phyloP scores from a whole-genome alignment of 768 basidiomycete genomes.

The Cyclocybe aegerita region DNA sequence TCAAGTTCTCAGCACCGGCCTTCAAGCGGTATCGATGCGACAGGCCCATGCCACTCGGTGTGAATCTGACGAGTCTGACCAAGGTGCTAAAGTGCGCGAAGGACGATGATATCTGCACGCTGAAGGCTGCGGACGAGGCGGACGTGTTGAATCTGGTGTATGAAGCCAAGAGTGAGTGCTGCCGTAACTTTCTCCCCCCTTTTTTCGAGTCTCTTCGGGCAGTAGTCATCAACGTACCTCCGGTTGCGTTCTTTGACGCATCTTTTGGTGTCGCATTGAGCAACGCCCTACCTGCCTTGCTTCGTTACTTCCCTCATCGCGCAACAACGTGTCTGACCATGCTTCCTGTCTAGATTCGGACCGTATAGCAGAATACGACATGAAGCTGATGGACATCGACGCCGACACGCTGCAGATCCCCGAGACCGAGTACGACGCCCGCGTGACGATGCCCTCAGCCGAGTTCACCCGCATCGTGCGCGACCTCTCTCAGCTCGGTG shows the following conservation, averaged over 20 bases:
- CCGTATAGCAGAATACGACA: conserved; percentile 95
- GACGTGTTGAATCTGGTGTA: conserved; percentile 88
- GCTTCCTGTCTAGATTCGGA: conserved; percentile 65
- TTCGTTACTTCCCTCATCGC: not conserved
- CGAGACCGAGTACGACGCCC: conserved; percentile 95
- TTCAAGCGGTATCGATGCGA: conserved; percentile 94
- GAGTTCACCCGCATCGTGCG: conserved; percentile 94
- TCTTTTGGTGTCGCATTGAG: not conserved
- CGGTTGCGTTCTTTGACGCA: not conserved
- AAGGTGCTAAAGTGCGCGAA: conserved; percentile 98
- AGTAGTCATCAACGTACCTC: not conserved
- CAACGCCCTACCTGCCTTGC: not conserved
- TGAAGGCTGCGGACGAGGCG: conserved; percentile 89
- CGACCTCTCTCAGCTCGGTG: conserved; percentile 87
- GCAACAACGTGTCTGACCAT: not conserved
- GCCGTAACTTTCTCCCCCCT: not conserved
- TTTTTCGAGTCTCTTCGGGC: conserved; percentile 2
- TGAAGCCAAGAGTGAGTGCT: conserved; percentile 78
- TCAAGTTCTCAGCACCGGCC: conserved; percentile 73
- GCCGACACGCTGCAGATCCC: conserved; percentile 93
- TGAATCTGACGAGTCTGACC: conserved; percentile 83
- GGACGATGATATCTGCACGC: conserved; percentile 88
- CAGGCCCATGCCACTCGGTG: conserved; percentile 88
- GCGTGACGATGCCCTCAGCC: conserved; percentile 78
- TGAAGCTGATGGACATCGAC: conserved; percentile 99